Percentiles rank a stretch among this genome's conserved stretches.
phyloP scores from a whole-genome alignment of 345 rosid species.

The Nasturtium officinale region DNA sequence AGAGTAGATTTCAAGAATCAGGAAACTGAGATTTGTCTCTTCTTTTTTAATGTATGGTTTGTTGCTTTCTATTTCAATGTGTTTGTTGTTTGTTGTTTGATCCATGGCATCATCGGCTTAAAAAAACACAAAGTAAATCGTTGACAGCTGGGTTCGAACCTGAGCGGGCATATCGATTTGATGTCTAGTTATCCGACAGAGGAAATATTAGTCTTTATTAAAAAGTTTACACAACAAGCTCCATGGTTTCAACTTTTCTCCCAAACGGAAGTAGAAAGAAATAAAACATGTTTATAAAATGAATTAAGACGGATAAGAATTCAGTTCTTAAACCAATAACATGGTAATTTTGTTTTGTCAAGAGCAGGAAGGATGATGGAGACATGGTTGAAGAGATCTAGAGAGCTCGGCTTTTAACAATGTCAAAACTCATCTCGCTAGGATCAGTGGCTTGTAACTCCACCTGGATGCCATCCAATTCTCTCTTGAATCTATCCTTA shows the following conservation, averaged over 20 bases:
- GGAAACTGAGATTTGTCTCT: constrained; percentile 38
- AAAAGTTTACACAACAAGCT: neutral
- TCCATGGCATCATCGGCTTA: too few relatives aligned
- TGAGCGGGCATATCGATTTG: constrained; percentile 89
- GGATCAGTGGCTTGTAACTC: constrained; percentile 82
- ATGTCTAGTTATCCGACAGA: fast-evolving
- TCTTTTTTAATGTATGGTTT: neutral
- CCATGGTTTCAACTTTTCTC: constrained; percentile 11
- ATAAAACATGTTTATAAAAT: neutral
- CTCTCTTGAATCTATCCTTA: constrained; percentile 72
- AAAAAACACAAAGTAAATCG: constrained; percentile 23
- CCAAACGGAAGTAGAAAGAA: neutral
- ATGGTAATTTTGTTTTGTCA: neutral
- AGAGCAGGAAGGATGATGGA: constrained; percentile 9
- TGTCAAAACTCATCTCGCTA: constrained; percentile 73
- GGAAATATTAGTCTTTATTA: neutral
- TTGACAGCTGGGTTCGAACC: constrained; percentile 92
- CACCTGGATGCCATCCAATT: constrained; percentile 71
- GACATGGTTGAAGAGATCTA: constrained; percentile 18
- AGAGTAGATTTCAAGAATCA: constrained; percentile 44
- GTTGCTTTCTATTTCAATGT: neutral
- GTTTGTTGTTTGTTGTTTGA: neutral
- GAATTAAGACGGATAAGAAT: neutral
- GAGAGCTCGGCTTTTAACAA: constrained; percentile 57
- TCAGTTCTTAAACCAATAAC: constrained; percentile 23